These are phyloP conservation scores for Pleurotus platypus DNA, from an alignment of 768 basidiomycete species.

Conservation along the genomic window DNA sequence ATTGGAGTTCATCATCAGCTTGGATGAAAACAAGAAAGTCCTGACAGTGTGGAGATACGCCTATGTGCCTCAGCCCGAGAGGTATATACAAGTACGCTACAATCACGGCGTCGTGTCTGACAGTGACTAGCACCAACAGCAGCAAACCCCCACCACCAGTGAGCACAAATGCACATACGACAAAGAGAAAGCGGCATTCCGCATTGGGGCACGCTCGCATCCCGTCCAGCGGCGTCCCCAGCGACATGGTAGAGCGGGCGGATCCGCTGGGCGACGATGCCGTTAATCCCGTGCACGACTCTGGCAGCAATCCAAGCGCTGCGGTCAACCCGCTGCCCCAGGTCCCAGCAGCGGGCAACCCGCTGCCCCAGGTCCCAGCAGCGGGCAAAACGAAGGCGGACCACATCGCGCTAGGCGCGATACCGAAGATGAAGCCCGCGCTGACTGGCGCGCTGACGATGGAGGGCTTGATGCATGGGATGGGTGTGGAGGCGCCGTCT, in stretches of 20 bases:
- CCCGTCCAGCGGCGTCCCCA: slow-evolving; percentile 21
- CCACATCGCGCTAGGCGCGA: slow-evolving; percentile 32
- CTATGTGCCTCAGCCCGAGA: slow-evolving; percentile 45
- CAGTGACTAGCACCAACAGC: slow-evolving; percentile 20
- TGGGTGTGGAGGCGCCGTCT: slow-evolving; percentile 13
- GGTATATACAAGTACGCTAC: no score
- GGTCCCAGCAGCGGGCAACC: not conserved
- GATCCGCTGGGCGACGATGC: not conserved
- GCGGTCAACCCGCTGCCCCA: not conserved
- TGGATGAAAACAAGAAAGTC: slow-evolving; percentile 25
- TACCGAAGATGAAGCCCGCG: slow-evolving; percentile 51
- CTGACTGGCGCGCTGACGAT: slow-evolving; percentile 51
- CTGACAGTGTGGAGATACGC: slow-evolving; percentile 74
- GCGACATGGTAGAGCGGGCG: slow-evolving; percentile 21
- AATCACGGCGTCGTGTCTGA: no score
- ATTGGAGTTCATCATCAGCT: no score
- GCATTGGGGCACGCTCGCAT: not conserved
- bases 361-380: not conserved
- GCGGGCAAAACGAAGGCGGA: not conserved
- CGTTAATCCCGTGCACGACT: not conserved
- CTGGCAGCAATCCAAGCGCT: not conserved
- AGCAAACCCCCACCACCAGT: slow-evolving; percentile 29
- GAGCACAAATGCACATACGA: slow-evolving; percentile 30
- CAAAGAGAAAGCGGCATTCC: slow-evolving; percentile 5
- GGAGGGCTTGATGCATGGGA: slow-evolving; percentile 25